Evolutionary conservation across 306 rosid species (phyloP), one percentile per base, ranked within the genome.

Genomic region (Luffa aegyptiaca): DNA sequence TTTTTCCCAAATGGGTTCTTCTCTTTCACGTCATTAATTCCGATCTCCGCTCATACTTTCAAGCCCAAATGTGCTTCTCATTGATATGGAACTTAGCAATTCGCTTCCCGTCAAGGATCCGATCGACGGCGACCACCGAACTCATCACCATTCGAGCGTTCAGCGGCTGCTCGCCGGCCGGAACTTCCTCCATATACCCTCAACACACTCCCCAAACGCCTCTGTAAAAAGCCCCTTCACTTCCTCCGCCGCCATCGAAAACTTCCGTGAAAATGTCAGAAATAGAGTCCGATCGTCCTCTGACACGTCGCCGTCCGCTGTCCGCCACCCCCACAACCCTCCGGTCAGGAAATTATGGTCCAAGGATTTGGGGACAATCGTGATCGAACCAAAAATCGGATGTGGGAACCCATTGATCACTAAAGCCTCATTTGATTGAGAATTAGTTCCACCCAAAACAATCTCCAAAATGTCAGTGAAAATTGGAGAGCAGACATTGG

Each of bases 21-120:
- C 72, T 36, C 6, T 37, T 65, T 70, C 69, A 33, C 1, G 36
- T 5, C 69, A 62, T 1, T 81, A 78, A 87, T 0, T 89, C 90
- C 48, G 72, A 65, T 26, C 93, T 81, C 0, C 88, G 87, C 14
- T 86, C 89, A 51, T 87, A 87, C 76, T 87, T 90, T 8, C 94
- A 87, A 76, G 94, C 91, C 94, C 94, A 90, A 0, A 92, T 87
- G 66, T 88, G 91, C 41, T 86, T 92, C 0, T 92, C 88, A n/a
- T 85, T 85, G n/a, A 87, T 51, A 31, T 73, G 79, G 55, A 86
- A 81, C 78, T 90, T 90, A 0, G 92, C 76, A 12, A 87, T 81
- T 3, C 39, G 62, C 4, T 52, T 80, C 10, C 97, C 91, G 1
- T 68, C 49, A 51, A 90, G 74, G 77, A 90, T 87, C 8, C 2